phyloP scores from a whole-genome alignment of 169 alveolate genomes.

The Plasmodium gallinaceum region DNA sequence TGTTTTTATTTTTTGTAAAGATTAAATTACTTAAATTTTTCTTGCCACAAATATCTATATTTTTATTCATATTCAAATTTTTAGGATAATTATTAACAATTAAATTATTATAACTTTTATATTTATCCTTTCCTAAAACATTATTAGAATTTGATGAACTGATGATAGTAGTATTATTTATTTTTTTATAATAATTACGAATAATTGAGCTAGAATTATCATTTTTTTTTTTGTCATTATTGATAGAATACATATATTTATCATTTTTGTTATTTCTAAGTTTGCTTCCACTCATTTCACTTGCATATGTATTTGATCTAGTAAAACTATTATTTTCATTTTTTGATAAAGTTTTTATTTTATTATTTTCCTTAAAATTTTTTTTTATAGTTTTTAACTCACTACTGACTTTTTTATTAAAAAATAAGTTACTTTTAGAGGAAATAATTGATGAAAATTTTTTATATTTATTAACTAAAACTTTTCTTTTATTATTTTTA shows the following conservation, averaged over 20 bases:
- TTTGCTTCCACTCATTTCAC: too few relatives aligned
- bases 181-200: too few relatives aligned
- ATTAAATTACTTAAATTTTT: neutral
- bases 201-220: too few relatives aligned
- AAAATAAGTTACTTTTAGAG: neutral
- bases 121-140: neutral
- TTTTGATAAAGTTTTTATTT: neutral
- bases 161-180: neutral
- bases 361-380: constrained; percentile 13
- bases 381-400: constrained; percentile 34
- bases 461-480: neutral
- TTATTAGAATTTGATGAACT: neutral
- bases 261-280: too few relatives aligned
- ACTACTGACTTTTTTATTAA: neutral
- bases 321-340: neutral
- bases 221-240: too few relatives aligned
- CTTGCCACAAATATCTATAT: neutral
- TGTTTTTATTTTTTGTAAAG: neutral
- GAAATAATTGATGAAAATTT: constrained; percentile 5
- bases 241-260: neutral
- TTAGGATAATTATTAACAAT: neutral
- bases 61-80: neutral
- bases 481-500: neutral
- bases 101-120: neutral
- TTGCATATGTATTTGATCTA: too few relatives aligned